These are phyloP conservation scores for Cetradonia linearis DNA, from an alignment of 495 filamentous ascomycete genomes.

Conservation along the genomic window DNA sequence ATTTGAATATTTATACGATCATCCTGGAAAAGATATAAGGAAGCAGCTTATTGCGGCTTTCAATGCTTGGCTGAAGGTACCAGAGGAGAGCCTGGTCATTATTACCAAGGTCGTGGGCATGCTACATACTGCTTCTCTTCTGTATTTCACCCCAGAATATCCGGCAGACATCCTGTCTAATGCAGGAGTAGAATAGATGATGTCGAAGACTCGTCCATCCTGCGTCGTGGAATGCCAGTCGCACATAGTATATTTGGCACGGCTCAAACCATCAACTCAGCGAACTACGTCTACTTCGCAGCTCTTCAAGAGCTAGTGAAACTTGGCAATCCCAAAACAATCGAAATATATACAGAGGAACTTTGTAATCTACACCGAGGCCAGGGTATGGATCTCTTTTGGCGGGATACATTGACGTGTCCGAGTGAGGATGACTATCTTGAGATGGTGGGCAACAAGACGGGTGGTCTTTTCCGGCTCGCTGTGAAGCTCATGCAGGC, in stretches of 20 bases:
- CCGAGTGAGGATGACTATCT: constrained; percentile 95
- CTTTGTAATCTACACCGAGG: constrained; percentile 88
- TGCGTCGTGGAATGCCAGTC: constrained; percentile 83
- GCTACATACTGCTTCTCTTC: constrained; percentile 85
- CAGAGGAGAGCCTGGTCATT: constrained; percentile 59
- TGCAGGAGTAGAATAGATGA: constrained; percentile 59
- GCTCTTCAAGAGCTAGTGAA: constrained; percentile 74
- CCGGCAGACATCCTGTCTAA: neutral
- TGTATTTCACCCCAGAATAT: constrained; percentile 37
- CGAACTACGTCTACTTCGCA: constrained; percentile 93
- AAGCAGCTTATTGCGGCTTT: constrained; percentile 80
- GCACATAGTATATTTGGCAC: constrained; percentile 92
- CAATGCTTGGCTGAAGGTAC: constrained; percentile 81
- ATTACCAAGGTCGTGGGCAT: constrained; percentile 85
- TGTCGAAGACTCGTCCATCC: constrained; percentile 72
- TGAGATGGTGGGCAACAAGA: constrained; percentile 98
- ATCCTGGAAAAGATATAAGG: constrained; percentile 89
- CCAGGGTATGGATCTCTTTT: constrained; percentile 96
- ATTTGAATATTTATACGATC: constrained; percentile 73
- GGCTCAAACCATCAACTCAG: constrained; percentile 92
- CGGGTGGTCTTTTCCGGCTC: constrained; percentile 86
- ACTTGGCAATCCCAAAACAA: constrained; percentile 56
- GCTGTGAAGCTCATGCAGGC: constrained; percentile 96
- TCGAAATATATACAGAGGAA: constrained; percentile 79
- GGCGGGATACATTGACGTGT: constrained; percentile 87